Conservation (phyloP, 495 filamentous ascomycete genomes). For the Penicillium crystallinum region DNA sequence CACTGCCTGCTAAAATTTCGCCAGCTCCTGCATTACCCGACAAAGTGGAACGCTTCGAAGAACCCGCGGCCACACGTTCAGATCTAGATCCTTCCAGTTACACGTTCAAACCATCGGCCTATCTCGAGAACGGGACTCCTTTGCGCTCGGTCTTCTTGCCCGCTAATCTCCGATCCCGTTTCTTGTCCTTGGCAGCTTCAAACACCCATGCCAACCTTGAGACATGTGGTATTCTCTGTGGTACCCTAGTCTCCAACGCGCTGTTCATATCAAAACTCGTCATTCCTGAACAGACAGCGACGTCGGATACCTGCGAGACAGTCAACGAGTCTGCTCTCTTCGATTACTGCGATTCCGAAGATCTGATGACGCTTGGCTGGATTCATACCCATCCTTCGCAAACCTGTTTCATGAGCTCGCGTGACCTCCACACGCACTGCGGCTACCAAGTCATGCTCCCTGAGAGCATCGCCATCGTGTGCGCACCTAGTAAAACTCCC, state of each 20-base stretch:
- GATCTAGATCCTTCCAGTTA: conserved; percentile 49
- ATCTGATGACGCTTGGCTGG: conserved; percentile 89
- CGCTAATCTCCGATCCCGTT: conserved; percentile 60
- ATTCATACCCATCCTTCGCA: conserved; percentile 97
- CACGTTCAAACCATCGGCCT: conserved; percentile 80
- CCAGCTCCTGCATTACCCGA: conserved; percentile 26
- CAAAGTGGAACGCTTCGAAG: conserved; percentile 33
- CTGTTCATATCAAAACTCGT: conserved; percentile 83
- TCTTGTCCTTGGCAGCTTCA: conserved; percentile 62
- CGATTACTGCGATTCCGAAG: conserved; percentile 79
- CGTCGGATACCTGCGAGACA: conserved; percentile 90
- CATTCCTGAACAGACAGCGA: conserved; percentile 85
- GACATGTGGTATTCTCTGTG: conserved; percentile 91
- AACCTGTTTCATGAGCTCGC: conserved; percentile 95
- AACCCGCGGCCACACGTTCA: conserved; percentile 15
- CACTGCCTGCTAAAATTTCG: conserved; percentile 26
- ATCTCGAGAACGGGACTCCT: conserved; percentile 80
- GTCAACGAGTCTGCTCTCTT: conserved; percentile 77
- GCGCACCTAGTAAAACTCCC: conserved; percentile 74
- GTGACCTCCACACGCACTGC: conserved; percentile 87
- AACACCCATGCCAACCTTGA: conserved; percentile 83
- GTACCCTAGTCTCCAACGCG: conserved; percentile 85
- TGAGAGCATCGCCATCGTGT: conserved; percentile 95
- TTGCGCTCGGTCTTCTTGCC: conserved; percentile 87
- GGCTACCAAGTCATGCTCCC: conserved; percentile 92